A percentile compares a stretch with the other conserved stretches of the same genome.
phyloP scores from a whole-genome alignment of 306 rosid genomes.

The Cucurbita moschata region DNA sequence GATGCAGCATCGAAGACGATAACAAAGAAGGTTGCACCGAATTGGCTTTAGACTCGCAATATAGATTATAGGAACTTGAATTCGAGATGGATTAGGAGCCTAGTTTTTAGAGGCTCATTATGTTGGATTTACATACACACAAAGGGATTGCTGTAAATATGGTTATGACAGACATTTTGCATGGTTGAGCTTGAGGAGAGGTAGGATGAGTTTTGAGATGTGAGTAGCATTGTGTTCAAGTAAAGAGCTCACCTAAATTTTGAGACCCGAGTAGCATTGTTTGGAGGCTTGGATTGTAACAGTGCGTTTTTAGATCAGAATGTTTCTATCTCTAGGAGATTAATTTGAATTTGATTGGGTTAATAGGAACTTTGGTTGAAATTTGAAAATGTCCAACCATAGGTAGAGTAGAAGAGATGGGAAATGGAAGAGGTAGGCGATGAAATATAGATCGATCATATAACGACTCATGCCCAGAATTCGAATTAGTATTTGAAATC shows the following conservation, averaged over 20 bases:
- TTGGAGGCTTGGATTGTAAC: neutral
- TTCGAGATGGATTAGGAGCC: neutral
- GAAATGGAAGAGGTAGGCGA: too few relatives aligned
- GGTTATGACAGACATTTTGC: neutral
- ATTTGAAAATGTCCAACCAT: too few relatives aligned
- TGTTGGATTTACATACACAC: neutral
- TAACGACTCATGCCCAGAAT: too few relatives aligned
- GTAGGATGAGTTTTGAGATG: neutral
- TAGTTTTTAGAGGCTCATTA: neutral
- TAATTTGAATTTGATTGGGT: too few relatives aligned
- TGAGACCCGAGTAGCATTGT: neutral
- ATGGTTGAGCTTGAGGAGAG: neutral
- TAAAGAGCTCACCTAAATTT: neutral
- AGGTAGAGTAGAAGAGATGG: too few relatives aligned
- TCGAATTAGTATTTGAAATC: too few relatives aligned
- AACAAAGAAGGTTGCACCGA: conserved; percentile 54
- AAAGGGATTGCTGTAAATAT: neutral
- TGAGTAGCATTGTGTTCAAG: neutral
- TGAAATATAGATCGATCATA: too few relatives aligned
- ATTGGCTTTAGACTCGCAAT: conserved; percentile 41
- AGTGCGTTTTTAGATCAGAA: too few relatives aligned
- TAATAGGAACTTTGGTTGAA: too few relatives aligned
- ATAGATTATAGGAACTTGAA: neutral
- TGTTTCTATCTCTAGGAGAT: too few relatives aligned
- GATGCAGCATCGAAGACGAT: conserved; percentile 43